These are phyloP conservation scores for Plasmopara viticola DNA, from an alignment of 352 stramenopile species.

Conservation along the genomic window DNA sequence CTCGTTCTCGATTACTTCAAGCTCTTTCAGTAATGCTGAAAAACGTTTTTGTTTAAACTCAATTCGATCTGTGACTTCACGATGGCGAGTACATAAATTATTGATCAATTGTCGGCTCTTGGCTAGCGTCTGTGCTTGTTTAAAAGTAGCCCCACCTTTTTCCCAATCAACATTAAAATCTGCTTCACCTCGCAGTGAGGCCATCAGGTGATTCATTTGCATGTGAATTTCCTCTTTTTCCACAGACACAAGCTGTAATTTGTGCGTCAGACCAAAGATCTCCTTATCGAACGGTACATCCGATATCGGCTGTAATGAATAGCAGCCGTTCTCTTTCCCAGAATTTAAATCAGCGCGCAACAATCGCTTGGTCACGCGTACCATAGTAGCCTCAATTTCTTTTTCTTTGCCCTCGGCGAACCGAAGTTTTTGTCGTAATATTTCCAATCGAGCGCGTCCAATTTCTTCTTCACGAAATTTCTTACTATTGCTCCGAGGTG, in stretches of 20 bases:
- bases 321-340: no score
- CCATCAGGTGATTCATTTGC: slow-evolving; percentile 59
- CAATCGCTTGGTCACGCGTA: no score
- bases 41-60: no score
- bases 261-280: slow-evolving; percentile 69
- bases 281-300: slow-evolving; percentile 14
- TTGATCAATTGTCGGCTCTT: no score
- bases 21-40: no score
- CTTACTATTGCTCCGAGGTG: slow-evolving; percentile 19
- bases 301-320: no score
- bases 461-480: slow-evolving; percentile 40
- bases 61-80: no score
- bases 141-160: no score
- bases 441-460: slow-evolving; percentile 43
- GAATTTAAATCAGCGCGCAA: no score
- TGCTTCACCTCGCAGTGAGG: slow-evolving; percentile 18
- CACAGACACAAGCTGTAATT: slow-evolving; percentile 65
- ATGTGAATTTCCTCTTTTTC: slow-evolving; percentile 72
- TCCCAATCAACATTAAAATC: no score
- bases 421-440: slow-evolving; percentile 48
- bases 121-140: no score
- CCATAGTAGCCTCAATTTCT: slow-evolving; percentile 27
- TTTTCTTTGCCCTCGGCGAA: slow-evolving; percentile 61
- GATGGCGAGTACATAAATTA: no score
- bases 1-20: slow-evolving; percentile 34